These are phyloP conservation scores for Fusarium sp. DNA, from an alignment of 2,329 filamentous ascomycete genomes.

Conservation along the genomic window DNA sequence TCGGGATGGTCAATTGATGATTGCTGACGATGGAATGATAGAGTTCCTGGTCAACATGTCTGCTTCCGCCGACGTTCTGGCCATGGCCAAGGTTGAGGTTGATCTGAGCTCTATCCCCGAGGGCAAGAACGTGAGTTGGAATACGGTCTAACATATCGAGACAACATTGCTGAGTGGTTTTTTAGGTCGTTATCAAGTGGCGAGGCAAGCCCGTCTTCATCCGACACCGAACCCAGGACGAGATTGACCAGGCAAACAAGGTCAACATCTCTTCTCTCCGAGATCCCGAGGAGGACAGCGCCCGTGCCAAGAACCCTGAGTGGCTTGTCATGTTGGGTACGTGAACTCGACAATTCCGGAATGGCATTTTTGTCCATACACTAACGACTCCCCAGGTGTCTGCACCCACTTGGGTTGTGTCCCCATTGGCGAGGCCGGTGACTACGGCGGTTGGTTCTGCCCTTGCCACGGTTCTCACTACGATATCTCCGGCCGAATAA, in stretches of 20 bases:
- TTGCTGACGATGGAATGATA: constrained; percentile 59
- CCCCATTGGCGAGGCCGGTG: constrained; percentile 97
- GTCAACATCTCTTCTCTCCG: constrained; percentile 85
- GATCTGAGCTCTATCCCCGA: constrained; percentile 93
- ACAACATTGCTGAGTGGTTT: constrained; percentile 15
- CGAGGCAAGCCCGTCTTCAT: constrained; percentile 99
- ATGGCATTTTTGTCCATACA: neutral
- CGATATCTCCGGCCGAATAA: constrained; percentile 98
- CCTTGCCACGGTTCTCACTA: constrained; percentile 99
- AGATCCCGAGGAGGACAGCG: constrained; percentile 90
- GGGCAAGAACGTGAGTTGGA: constrained; percentile 92
- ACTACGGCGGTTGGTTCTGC: constrained; percentile 99
- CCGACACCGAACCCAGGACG: constrained; percentile 92
- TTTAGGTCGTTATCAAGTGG: constrained; percentile 98
- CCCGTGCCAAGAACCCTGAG: constrained; percentile 97
- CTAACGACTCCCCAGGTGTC: constrained; percentile 72
- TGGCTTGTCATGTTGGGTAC: constrained; percentile 99
- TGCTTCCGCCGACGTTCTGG: constrained; percentile 96
- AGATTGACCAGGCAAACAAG: constrained; percentile 95
- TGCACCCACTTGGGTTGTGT: constrained; percentile 99
- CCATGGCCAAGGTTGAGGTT: constrained; percentile 99
- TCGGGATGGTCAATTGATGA: constrained; percentile 44
- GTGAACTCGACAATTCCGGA: constrained; percentile 37
- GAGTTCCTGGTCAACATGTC: constrained; percentile 99
- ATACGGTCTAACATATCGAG: constrained; percentile 9